These are phyloP conservation scores for Fonsecaea pugnacius DNA, from an alignment of 2,329 filamentous ascomycete species.

Conservation along the genomic window DNA sequence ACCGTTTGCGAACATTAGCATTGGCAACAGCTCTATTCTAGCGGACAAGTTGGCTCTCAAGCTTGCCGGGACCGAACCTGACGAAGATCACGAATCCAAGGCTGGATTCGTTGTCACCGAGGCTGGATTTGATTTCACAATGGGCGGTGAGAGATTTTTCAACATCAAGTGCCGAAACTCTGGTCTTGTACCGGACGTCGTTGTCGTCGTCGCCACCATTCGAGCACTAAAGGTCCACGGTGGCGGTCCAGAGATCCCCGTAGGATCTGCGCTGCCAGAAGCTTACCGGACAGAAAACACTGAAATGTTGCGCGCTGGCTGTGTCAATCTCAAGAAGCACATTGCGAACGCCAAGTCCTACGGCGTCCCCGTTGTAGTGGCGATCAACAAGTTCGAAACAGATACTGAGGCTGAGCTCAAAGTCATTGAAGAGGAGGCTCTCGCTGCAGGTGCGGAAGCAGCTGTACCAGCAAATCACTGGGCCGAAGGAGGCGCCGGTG, in stretches of 20 bases:
- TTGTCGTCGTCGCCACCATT: conserved; percentile 93
- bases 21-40: conserved; percentile 92
- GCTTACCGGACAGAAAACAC: conserved; percentile 94
- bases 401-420: conserved; percentile 92
- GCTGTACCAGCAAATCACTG: conserved; percentile 95
- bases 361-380: conserved; percentile 91
- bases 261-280: conserved; percentile 80
- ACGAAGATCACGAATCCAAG: conserved; percentile 81
- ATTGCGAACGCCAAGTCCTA: conserved; percentile 87
- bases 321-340: conserved; percentile 93
- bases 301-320: conserved; percentile 85
- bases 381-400: conserved; percentile 94
- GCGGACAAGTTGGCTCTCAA: conserved; percentile 96
- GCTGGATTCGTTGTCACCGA: conserved; percentile 94
- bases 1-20: conserved; percentile 97
- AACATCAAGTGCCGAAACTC: conserved; percentile 99
- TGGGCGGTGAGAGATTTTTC: conserved; percentile 99
- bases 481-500: conserved; percentile 90
- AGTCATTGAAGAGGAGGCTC: conserved; percentile 85
- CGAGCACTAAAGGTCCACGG: conserved; percentile 96
- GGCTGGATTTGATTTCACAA: conserved; percentile 98
- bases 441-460: conserved; percentile 89
- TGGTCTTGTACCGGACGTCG: conserved; percentile 87
- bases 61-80: conserved; percentile 88
- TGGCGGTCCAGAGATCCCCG: conserved; percentile 88